Evolutionary conservation across 2,329 filamentous ascomycete genomes (phyloP).

Genomic region (Trichoderma semiorbis): DNA sequence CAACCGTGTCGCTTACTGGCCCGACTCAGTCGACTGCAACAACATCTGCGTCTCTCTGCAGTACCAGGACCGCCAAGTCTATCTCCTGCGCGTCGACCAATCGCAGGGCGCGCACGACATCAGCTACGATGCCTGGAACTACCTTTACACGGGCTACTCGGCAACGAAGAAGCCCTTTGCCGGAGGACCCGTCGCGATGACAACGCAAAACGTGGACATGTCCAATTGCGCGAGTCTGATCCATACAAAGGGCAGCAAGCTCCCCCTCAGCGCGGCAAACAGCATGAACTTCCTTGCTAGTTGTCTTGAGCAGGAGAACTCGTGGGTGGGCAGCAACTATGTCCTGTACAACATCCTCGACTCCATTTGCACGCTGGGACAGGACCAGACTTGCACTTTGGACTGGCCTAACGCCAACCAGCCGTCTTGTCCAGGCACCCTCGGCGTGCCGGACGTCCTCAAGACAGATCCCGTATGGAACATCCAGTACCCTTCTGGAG

Average conservation of each 20-base stretch:
- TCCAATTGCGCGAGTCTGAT: conserved; percentile 48
- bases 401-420: conserved; percentile 45
- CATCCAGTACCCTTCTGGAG: conserved; percentile 44
- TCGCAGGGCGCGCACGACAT: conserved; percentile 57
- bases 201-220: conserved; percentile 42
- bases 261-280: conserved; percentile 47
- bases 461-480: conserved; percentile 43
- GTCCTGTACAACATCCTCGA: conserved; percentile 51
- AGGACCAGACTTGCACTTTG: conserved; percentile 45
- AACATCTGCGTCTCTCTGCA: conserved; percentile 54
- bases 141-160: conserved; percentile 47
- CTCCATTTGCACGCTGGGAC: conserved; percentile 43
- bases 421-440: conserved; percentile 40
- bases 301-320: conserved; percentile 39
- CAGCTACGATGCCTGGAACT: conserved; percentile 61
- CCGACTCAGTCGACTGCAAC: conserved; percentile 50
- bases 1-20: conserved; percentile 61
- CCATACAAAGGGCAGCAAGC: conserved; percentile 36
- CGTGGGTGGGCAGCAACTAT: conserved; percentile 49
- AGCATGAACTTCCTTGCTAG: conserved; percentile 51
- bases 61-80: conserved; percentile 47
- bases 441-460: conserved; percentile 38
- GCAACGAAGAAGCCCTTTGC: conserved; percentile 44
- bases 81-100: conserved; percentile 58
- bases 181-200: conserved; percentile 49